Evolutionary conservation across 495 filamentous ascomycete genomes (phyloP).

Genomic region (Penicillium coffeae): DNA sequence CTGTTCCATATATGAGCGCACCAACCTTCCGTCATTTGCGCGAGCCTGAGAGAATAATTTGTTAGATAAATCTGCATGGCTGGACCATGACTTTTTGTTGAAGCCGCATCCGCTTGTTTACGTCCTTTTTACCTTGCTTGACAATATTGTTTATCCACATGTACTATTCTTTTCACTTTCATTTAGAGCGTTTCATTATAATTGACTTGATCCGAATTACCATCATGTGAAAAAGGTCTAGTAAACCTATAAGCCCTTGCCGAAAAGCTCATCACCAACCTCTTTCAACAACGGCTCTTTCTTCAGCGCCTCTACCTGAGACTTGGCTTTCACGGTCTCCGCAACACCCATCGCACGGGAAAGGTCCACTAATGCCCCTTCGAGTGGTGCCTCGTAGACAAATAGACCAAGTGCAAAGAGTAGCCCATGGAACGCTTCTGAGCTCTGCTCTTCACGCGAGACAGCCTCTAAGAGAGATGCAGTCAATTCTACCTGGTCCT

Average conservation of each 20-base stretch:
- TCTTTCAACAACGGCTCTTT: conserved; percentile 57
- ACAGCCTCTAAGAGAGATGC: conserved; percentile 77
- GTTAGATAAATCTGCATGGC: not conserved
- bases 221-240: no score
- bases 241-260: conserved; percentile 31
- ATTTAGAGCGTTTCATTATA: no score
- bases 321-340: conserved; percentile 54
- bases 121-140: no score
- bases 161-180: no score
- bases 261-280: conserved; percentile 49
- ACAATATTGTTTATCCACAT: no score
- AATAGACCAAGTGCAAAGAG: conserved; percentile 69
- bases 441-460: conserved; percentile 58
- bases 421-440: conserved; percentile 68
- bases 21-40: not conserved
- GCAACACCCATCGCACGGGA: conserved; percentile 66
- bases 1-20: not conserved
- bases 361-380: conserved; percentile 72
- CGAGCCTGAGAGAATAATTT: not conserved
- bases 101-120: no score
- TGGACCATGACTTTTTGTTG: not conserved
- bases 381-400: conserved; percentile 62
- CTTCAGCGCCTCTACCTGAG: conserved; percentile 41
- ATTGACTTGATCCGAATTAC: no score
- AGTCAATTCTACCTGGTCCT: conserved; percentile 71